Conservation (phyloP, 805 yeast genomes). For the Nematodospora valgi region DNA sequence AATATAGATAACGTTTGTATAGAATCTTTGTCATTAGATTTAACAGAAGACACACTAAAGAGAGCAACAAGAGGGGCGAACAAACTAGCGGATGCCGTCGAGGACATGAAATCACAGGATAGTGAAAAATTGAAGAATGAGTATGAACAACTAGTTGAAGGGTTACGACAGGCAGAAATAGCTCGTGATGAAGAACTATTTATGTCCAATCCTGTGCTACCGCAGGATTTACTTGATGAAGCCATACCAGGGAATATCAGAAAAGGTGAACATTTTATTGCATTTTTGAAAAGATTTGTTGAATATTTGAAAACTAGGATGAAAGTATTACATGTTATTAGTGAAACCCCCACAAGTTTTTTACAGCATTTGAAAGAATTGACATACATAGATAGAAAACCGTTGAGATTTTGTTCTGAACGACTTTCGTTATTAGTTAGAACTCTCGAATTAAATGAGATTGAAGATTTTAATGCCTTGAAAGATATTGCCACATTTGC, state of each 20-base stretch:
- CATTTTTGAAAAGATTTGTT: constrained; percentile 86
- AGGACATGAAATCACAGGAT: constrained; percentile 78
- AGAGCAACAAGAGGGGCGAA: constrained; percentile 86
- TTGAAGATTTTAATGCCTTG: constrained; percentile 88
- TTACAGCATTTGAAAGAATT: constrained; percentile 88
- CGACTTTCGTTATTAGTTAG: constrained; percentile 83
- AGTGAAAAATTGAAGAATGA: constrained; percentile 83
- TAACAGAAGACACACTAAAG: constrained; percentile 85
- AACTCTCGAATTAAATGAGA: constrained; percentile 80
- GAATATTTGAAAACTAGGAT: constrained; percentile 94
- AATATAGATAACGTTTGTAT: constrained; percentile 98
- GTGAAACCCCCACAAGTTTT: constrained; percentile 96
- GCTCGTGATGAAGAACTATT: constrained; percentile 59
- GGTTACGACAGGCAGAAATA: constrained; percentile 78
- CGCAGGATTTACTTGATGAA: constrained; percentile 81
- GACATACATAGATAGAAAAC: constrained; percentile 90
- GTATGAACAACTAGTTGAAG: constrained; percentile 86
- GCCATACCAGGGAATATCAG: constrained; percentile 97
- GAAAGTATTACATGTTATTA: constrained; percentile 95
- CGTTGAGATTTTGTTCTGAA: constrained; percentile 88
- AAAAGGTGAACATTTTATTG: constrained; percentile 94
- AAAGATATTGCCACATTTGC: constrained; percentile 98
- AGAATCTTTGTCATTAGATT: constrained; percentile 86
- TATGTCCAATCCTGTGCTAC: constrained; percentile 83
- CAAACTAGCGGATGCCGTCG: constrained; percentile 75